A percentile compares a stretch with the other conserved stretches of the same genome.
These are phyloP conservation scores for Penicillium cosmopolitanum DNA, from an alignment of 495 filamentous ascomycete genomes.

Conservation along the genomic window DNA sequence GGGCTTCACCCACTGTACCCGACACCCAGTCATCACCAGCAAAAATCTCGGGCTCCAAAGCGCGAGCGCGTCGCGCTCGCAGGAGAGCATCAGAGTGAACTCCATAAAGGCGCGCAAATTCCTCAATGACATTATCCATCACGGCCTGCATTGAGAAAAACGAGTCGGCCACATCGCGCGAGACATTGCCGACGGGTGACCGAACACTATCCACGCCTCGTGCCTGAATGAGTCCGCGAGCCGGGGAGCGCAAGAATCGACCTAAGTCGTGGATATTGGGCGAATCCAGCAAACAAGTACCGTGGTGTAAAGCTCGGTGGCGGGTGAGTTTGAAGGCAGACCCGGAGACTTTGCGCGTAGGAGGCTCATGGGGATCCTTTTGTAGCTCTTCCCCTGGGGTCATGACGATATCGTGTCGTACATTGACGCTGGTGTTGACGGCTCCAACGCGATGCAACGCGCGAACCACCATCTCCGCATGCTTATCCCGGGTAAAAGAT, in stretches of 20 bases:
- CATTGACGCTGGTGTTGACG: slow-evolving; percentile 70
- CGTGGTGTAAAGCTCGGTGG: slow-evolving; percentile 81
- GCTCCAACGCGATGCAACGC: slow-evolving; percentile 61
- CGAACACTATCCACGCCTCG: slow-evolving; percentile 92
- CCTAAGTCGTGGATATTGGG: slow-evolving; percentile 69
- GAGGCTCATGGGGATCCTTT: slow-evolving; percentile 26
- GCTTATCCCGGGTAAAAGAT: slow-evolving; percentile 78
- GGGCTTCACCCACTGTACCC: slow-evolving; percentile 52
- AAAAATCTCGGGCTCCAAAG: slow-evolving; percentile 40
- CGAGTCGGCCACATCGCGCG: slow-evolving; percentile 45
- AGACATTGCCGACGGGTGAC: slow-evolving; percentile 80
- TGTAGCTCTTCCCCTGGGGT: slow-evolving; percentile 25
- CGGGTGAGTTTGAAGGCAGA: slow-evolving; percentile 91
- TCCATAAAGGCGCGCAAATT: slow-evolving; percentile 38
- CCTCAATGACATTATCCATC: slow-evolving; percentile 39
- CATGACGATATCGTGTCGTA: slow-evolving; percentile 91
- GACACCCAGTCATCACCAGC: slow-evolving; percentile 47
- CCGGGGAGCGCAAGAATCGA: slow-evolving; percentile 70
- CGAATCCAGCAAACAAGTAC: slow-evolving; percentile 79
- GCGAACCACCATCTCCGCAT: slow-evolving; percentile 87
- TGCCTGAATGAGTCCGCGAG: slow-evolving; percentile 72
- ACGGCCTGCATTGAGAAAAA: slow-evolving; percentile 44
- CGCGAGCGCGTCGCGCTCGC: slow-evolving; percentile 40
- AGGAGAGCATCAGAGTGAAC: slow-evolving; percentile 35
- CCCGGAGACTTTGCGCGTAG: slow-evolving; percentile 80